Percentiles rank a stretch among this genome's conserved stretches.
These are phyloP conservation scores for Vaucheria bursata DNA, from an alignment of 352 stramenopile genomes.

Conservation along the genomic window DNA sequence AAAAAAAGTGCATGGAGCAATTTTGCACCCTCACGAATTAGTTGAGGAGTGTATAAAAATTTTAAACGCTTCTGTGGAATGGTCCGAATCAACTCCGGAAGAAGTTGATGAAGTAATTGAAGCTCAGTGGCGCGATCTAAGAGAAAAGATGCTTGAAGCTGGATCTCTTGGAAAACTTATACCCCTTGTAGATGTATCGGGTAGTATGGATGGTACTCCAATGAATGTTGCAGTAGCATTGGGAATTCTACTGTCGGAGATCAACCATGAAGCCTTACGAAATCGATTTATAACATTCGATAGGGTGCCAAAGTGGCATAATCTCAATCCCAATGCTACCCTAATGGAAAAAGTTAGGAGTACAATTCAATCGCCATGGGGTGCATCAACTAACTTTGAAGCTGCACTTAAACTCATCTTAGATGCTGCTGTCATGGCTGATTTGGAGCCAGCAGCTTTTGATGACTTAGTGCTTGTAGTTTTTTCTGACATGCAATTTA, in stretches of 20 bases:
- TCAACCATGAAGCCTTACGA: constrained; percentile 44
- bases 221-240: constrained; percentile 56
- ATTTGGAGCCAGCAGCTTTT: constrained; percentile 54
- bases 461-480: constrained; percentile 55
- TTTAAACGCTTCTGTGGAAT: background rate
- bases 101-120: constrained; percentile 41
- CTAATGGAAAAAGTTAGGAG: constrained; percentile 50
- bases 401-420: constrained; percentile 59
- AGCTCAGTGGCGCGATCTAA: constrained; percentile 47
- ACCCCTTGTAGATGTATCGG: constrained; percentile 52
- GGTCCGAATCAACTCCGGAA: too few relatives aligned
- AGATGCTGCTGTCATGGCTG: constrained; percentile 47
- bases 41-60: constrained; percentile 6
- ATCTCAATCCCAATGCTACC: constrained; percentile 13
- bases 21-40: constrained; percentile 51
- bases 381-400: constrained; percentile 58
- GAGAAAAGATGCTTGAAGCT: background rate
- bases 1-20: constrained; percentile 48
- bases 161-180: constrained; percentile 50
- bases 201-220: constrained; percentile 51
- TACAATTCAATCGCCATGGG: constrained; percentile 46
- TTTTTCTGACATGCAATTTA: constrained; percentile 71
- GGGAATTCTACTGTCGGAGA: constrained; percentile 50
- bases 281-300: constrained; percentile 54
- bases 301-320: constrained; percentile 43